Evolutionary conservation across 768 basidiomycete genomes (phyloP).

Genomic region (Stropharia rugosoannulata): DNA sequence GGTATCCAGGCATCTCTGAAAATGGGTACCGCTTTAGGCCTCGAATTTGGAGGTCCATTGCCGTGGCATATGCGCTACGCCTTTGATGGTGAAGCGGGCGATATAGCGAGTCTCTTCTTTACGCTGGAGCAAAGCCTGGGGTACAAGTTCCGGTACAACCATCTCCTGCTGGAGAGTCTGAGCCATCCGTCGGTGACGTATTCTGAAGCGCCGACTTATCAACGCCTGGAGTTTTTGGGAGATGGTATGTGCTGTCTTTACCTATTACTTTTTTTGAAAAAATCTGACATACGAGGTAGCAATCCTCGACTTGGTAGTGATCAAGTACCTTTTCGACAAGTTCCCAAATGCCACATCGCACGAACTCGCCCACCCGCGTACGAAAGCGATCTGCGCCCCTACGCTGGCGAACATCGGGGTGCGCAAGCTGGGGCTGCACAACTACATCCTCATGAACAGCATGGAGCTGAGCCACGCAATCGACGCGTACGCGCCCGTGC

Average conservation of each 20-base stretch:
- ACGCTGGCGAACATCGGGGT: constrained; percentile 73
- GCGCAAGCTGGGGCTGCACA: constrained; percentile 64
- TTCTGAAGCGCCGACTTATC: constrained; percentile 59
- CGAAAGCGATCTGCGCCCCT: constrained; percentile 71
- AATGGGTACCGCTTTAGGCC: constrained; percentile 60
- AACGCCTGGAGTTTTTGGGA: constrained; percentile 86
- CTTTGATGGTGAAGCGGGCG: constrained; percentile 26
- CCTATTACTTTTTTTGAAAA: constrained; percentile 8
- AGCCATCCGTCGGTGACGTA: constrained; percentile 78
- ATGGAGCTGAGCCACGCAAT: constrained; percentile 68
- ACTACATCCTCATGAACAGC: constrained; percentile 67
- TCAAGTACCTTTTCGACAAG: constrained; percentile 67
- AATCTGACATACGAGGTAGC: constrained; percentile 37
- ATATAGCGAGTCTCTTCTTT: constrained; percentile 46
- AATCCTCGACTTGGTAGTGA: constrained; percentile 68
- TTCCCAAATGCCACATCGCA: constrained; percentile 75
- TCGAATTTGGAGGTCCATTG: constrained; percentile 70
- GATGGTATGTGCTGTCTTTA: constrained; percentile 58
- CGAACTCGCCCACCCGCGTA: constrained; percentile 69
- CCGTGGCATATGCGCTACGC: constrained; percentile 68
- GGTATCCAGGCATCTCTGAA: constrained; percentile 69
- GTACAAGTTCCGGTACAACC: constrained; percentile 65
- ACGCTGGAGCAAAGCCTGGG: constrained; percentile 63
- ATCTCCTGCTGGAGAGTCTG: constrained; percentile 73
- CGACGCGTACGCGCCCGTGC: constrained; percentile 54